Evolutionary conservation across 805 yeast species (phyloP), one percentile per base, ranked within the genome.

Genomic region (Jamesozyma rosinii): DNA sequence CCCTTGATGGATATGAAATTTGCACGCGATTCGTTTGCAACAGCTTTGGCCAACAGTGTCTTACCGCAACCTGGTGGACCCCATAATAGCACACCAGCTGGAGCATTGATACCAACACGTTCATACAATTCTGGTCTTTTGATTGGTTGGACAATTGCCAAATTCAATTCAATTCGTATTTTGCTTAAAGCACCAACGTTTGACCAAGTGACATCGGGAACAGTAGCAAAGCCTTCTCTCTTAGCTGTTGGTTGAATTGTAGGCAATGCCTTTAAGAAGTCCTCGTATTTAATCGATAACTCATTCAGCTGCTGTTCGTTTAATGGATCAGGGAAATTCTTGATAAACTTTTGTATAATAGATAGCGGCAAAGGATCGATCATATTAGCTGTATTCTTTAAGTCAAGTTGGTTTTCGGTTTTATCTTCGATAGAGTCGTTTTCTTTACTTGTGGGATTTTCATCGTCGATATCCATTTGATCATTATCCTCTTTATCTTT

Each of bases 11-110:
- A 84, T 32, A 92, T 92, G 64, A 92, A 92, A 60, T 92, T 92
- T 11, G 97, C 97, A 42, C 94, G 75, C 0, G 96, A 87, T 64
- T 92, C 97, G 60, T 90, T 90, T 10, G 98, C 98, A 2, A 92
- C 97, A 2, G 98, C 98, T 57, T 92, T 92, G 1, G 97, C 97
- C 24, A 92, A 69, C 40, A 92, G 70, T 0, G 98, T 92, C 60
- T 92, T 92, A 73, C 98, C 98, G 68, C 97, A 92, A 31, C 98
- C 98, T 3, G 98, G 98, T 1, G 98, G 98, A 0, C 98, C 98
- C 98, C 98, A 92, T 71, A 92, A 75, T 21, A 92, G 67, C 1
- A 92, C 98, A 44, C 98, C 98, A 0, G 95, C 88, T 2, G 97
- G 97, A 0, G 97, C 96, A 43, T 87, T 78, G 35, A 92, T 89